Evolutionary conservation across 495 filamentous ascomycete genomes (phyloP).

Genomic region (Neurospora pannonica): DNA sequence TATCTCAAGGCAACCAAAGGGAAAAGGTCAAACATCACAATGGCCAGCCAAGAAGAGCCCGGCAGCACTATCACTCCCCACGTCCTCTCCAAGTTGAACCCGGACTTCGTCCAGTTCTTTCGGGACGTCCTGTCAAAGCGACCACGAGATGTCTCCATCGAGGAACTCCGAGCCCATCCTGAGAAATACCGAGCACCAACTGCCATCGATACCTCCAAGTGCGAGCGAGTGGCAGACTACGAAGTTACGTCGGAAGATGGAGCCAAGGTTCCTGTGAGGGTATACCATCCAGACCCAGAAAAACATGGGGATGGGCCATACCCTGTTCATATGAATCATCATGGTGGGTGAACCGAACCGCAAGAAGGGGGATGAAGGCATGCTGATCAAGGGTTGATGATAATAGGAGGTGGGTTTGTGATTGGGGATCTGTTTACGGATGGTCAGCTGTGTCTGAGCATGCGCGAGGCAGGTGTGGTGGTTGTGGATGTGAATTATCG

Average conservation of each 20-base stretch:
- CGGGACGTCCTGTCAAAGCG: slow-evolving; percentile 7
- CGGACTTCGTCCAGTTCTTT: slow-evolving; percentile 15
- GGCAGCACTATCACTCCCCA: not conserved
- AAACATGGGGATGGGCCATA: slow-evolving; percentile 31
- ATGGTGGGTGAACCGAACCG: slow-evolving; percentile 20
- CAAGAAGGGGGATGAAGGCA: not conserved
- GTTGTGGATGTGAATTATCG: slow-evolving; percentile 45
- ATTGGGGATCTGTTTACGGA: slow-evolving; percentile 39
- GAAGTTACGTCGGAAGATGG: slow-evolving; percentile 32
- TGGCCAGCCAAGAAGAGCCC: not conserved
- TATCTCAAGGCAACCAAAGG: not conserved
- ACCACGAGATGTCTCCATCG: slow-evolving; percentile 32
- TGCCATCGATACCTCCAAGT: slow-evolving; percentile 25
- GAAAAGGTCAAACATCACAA: not conserved
- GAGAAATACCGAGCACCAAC: slow-evolving; percentile 26
- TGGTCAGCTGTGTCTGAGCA: slow-evolving; percentile 33
- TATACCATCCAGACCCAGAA: slow-evolving; percentile 35
- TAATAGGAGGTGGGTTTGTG: slow-evolving; percentile 31
- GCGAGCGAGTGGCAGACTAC: slow-evolving; percentile 27
- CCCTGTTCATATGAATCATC: slow-evolving; percentile 40
- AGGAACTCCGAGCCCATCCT: slow-evolving; percentile 31
- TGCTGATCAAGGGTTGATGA: not conserved
- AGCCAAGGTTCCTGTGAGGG: slow-evolving; percentile 28
- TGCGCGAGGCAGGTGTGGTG: slow-evolving; percentile 32
- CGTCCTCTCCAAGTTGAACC: slow-evolving; percentile 18